These are phyloP conservation scores for Claviceps paspali DNA, from an alignment of 2,329 filamentous ascomycete genomes.

Conservation along the genomic window DNA sequence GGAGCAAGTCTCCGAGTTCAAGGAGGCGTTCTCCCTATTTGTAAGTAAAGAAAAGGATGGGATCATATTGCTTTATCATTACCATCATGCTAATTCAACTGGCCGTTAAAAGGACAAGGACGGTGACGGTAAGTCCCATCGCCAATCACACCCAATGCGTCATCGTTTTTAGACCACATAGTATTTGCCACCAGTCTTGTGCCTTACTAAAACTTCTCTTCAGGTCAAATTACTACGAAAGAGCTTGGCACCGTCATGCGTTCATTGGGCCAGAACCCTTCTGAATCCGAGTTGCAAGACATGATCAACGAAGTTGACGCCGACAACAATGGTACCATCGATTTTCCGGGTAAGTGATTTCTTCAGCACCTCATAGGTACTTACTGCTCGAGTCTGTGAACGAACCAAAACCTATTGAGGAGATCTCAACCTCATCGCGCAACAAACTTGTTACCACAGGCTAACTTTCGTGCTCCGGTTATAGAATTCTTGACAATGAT, in stretches of 20 bases:
- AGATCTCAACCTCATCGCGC: no score
- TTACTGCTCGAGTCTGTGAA: neutral
- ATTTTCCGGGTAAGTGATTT: slow-evolving; percentile 59
- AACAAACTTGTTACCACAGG: no score
- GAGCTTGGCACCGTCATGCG: slow-evolving; percentile 84
- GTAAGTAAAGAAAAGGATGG: slow-evolving; percentile 42
- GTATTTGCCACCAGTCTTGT: neutral
- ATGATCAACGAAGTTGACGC: slow-evolving; percentile 93
- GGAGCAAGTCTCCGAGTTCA: slow-evolving; percentile 99
- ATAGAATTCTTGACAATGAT: slow-evolving; percentile 86
- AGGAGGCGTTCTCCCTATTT: slow-evolving; percentile 99
- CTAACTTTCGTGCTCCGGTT: neutral
- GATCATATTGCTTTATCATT: neutral
- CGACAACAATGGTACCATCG: slow-evolving; percentile 85
- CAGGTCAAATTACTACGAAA: slow-evolving; percentile 85
- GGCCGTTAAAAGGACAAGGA: slow-evolving; percentile 60
- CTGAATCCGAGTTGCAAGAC: slow-evolving; percentile 78
- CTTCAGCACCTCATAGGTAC: neutral
- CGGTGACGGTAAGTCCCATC: slow-evolving; percentile 60
- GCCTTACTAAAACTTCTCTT: slow-evolving; percentile 1
- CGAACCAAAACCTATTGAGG: no score
- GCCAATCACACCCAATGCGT: neutral
- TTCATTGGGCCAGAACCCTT: slow-evolving; percentile 78
- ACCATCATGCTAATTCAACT: slow-evolving; percentile 1
- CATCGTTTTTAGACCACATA: no score